Base-by-base conservation (phyloP, 202 grass and related monocot species). In the Elaeis oleifera region DNA sequence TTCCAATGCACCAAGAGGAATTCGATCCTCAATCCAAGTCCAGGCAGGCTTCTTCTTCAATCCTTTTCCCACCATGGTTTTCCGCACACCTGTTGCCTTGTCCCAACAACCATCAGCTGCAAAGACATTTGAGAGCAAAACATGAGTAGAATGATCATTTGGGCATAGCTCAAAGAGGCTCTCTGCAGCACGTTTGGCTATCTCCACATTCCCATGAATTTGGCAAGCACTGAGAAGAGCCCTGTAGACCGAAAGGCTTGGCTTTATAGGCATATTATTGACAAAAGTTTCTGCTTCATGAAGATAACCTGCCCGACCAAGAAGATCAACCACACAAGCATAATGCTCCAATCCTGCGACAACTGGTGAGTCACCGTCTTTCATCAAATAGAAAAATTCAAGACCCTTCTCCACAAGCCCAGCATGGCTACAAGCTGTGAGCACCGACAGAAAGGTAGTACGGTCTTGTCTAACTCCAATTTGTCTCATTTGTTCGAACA, bases 81-180 rank as follows among this genome's bases (percentile, higher is more conserved):
- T 50, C 63, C 80, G 67, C 7, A 83, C 18, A 24, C 39, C 64
- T 25, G 74, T 59, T 60, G 80, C 80, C 74, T 53, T 64, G 18
- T 55, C 53, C 74, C 74, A 83, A 20, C 31, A 59, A 23, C 68
- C 74, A 63, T 78, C 80, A 65, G 63, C 19, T 19, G 74, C 52
- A 60, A 83, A 70, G 53, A 7, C 18, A 23, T 83, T 83, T 16
- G 80, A 77, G 32, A 83, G 27, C 63, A 78, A 52, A 64, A 83
- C 75, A 65, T 83, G 64, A 24, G 63, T 61, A 36, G 74, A 83
- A 4, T 58, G 57, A 25, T 83, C 74, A 50, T 60, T 13, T 5
- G 80, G 70, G 53, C 63, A 70, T 15, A 83, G 53, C 58, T 74
- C 63, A 29, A 74, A 60, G 25, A 77, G 63, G 20, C 60, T 22